phyloP scores from a whole-genome alignment of 139 green algal genomes.

The Auxenochlorella pyrenoidosa region DNA sequence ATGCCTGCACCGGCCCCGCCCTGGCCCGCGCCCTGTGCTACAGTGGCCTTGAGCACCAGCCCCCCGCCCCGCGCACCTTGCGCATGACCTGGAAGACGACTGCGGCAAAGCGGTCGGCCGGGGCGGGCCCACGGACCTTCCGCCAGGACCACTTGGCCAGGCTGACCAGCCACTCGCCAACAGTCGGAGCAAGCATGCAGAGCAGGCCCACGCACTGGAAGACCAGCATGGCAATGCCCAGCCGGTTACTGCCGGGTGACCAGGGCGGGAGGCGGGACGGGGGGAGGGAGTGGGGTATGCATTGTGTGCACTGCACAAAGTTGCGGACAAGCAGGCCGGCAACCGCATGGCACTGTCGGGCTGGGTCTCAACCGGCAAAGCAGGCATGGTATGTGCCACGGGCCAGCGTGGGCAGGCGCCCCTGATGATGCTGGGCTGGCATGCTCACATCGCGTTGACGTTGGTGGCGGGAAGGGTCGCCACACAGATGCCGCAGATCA shows the following conservation, averaged over 20 bases:
- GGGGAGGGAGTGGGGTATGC: too few species aligned
- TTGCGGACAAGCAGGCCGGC: not conserved
- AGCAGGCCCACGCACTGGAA: conserved; percentile 10
- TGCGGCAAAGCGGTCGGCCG: not conserved
- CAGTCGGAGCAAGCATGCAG: not conserved
- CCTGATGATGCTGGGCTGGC: too few species aligned
- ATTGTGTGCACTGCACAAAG: not conserved
- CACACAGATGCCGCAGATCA: conserved; percentile 21
- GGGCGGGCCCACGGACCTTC: not conserved
- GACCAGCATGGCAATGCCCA: conserved; percentile 23
- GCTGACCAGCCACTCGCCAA: too few species aligned
- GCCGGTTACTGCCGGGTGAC: not conserved
- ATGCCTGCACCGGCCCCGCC: not conserved
- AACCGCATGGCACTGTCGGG: too few species aligned
- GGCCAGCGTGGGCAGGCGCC: too few species aligned
- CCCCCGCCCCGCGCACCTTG: not conserved
- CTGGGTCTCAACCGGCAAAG: too few species aligned
- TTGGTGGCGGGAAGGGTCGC: not conserved
- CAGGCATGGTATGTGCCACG: too few species aligned
- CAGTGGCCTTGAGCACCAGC: not conserved
- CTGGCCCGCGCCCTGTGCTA: not conserved
- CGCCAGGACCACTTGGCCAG: not conserved
- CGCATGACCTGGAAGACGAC: not conserved
- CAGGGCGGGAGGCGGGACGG: too few species aligned
- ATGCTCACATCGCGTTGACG: not conserved